Evolutionary conservation across 73 alveolate genomes (phyloP).

Genomic region (Tetrahymena elliotti): DNA sequence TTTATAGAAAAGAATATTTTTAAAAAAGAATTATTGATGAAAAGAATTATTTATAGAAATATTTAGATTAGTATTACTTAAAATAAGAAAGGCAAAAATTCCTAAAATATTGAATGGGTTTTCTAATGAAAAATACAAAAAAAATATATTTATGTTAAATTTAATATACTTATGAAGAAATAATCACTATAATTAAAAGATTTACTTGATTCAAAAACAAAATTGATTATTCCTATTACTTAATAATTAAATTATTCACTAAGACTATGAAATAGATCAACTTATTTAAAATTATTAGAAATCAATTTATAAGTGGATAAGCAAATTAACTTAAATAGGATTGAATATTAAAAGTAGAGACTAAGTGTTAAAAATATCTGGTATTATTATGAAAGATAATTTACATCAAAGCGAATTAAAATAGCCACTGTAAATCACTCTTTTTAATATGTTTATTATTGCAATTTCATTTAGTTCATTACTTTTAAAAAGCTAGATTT

Average conservation of each 20-base stretch:
- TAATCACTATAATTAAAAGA: neutral
- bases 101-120: no score
- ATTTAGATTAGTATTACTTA: no score
- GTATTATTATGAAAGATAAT: neutral
- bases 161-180: no score
- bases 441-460: no score
- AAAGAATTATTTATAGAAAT: no score
- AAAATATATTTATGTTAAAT: neutral
- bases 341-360: neutral
- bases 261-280: neutral
- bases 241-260: neutral
- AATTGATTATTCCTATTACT: neutral
- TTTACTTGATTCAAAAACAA: neutral
- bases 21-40: no score
- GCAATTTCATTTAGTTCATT: neutral
- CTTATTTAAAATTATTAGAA: neutral
- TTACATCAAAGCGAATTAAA: neutral
- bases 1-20: no score
- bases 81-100: no score
- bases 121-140: no score
- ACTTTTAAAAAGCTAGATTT: no score
- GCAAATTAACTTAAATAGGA: neutral
- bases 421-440: neutral
- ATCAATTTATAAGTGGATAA: neutral
- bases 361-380: neutral